phyloP scores from a whole-genome alignment of 1,284 basidiomycete species.

The Flammula alnicola region DNA sequence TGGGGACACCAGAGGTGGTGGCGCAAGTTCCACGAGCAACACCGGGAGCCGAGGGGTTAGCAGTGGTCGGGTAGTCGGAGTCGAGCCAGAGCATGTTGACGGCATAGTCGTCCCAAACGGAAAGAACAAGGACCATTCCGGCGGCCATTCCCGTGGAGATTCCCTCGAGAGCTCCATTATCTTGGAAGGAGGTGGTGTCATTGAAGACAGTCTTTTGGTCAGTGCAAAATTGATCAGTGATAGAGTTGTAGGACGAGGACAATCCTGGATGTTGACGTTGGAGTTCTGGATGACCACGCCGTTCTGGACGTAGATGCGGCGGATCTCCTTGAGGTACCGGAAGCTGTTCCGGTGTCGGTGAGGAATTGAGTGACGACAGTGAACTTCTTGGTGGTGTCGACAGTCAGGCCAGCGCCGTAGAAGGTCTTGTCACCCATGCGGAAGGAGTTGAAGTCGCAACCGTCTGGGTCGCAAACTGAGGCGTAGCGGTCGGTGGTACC shows the following conservation, averaged over 20 bases:
- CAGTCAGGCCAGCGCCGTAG: slow-evolving; percentile 48
- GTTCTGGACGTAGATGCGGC: slow-evolving; percentile 57
- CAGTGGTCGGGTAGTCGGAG: slow-evolving; percentile 40
- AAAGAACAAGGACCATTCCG: slow-evolving; percentile 51
- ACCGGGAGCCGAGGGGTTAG: slow-evolving; percentile 38
- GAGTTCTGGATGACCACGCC: slow-evolving; percentile 57
- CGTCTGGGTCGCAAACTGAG: slow-evolving; percentile 54
- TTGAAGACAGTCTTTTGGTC: slow-evolving; percentile 45
- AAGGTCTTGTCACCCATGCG: slow-evolving; percentile 54
- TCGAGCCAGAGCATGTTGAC: slow-evolving; percentile 55
- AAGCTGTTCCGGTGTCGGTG: slow-evolving; percentile 48
- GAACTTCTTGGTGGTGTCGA: slow-evolving; percentile 51
- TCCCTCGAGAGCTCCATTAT: slow-evolving; percentile 43
- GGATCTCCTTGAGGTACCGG: slow-evolving; percentile 53
- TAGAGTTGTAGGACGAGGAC: slow-evolving; percentile 41
- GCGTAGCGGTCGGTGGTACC: slow-evolving; percentile 43
- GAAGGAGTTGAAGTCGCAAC: slow-evolving; percentile 62
- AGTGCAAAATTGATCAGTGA: slow-evolving; percentile 46
- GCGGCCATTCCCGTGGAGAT: slow-evolving; percentile 40
- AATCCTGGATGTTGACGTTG: slow-evolving; percentile 45
- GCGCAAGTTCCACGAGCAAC: slow-evolving; percentile 54
- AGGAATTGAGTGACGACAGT: slow-evolving; percentile 44
- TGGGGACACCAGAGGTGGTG: slow-evolving; percentile 49
- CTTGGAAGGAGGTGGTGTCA: slow-evolving; percentile 51
- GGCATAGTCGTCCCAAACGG: slow-evolving; percentile 59